Evolutionary conservation across 2,329 filamentous ascomycete species (phyloP), one percentile per base, ranked within the genome.

Genomic region (Blastomyces silverae): DNA sequence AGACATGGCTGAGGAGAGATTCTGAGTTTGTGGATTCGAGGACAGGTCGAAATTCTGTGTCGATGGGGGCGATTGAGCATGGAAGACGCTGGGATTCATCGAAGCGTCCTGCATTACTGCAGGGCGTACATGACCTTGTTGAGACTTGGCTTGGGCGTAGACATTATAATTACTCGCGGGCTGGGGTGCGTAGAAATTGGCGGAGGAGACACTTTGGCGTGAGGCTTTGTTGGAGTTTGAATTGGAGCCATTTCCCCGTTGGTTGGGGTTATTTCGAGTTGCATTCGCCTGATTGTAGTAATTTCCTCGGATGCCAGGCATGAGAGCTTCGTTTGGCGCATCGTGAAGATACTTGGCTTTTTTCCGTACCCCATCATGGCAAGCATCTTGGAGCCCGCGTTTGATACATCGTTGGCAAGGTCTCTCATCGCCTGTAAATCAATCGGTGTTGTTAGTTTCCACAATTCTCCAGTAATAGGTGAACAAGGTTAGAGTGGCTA

Each of bases 271-370:
- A 66, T 76, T 77, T 57, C 71, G 68, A 46, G 74, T 69, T 31
- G 76, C 64, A n/a, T 75, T 71, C 75, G 71, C 78, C 78, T 76
- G 76, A 81, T 73, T 84, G 71, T 78, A 78, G 67, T 73, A 84
- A 72, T 89, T 90, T 71, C 86, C 89, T 5, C 88, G 87, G 59
- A 94, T 83, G 53, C 94, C 91, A n/a, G 92, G 91, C 74, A 93
- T 85, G 67, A 97, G 82, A 57, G 92, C 92, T 75, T 95, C 92
- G 62, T 91, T 87, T 46, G 93, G 92, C 34, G 93, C 92, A 82
- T 97, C 94, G 74, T 97, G 92, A 64, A 99, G 89, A 77, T 99
- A 99, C 77, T 99, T 99, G 62, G 94, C 94, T 83, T 97, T 99
- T 79, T 99, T 99, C 68, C 94, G 89, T 62, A 97, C 92, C 63